phyloP scores from a whole-genome alignment of 371 early-diverging fungal species.

The Mucor piriformis region DNA sequence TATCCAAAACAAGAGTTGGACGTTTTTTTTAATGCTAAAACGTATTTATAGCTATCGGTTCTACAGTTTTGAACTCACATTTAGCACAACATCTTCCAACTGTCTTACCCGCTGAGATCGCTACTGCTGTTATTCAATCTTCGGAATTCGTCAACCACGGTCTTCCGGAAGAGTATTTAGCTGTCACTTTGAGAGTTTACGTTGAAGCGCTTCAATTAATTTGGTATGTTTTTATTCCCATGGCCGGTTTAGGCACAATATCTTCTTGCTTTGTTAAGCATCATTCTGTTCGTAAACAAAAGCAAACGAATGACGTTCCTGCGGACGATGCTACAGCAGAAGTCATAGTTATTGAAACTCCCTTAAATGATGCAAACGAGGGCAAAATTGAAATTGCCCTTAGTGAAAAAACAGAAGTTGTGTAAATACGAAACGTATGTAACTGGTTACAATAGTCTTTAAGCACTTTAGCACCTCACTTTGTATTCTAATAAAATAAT shows the following conservation, averaged over 20 bases:
- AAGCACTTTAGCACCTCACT: no score
- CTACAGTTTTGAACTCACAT: constrained; percentile 42
- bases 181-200: constrained; percentile 26
- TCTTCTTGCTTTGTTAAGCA: constrained; percentile 26
- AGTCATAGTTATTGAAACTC: no score
- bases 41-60: constrained; percentile 33
- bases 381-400: background rate
- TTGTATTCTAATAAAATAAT: no score
- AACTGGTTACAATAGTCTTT: no score
- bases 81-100: constrained; percentile 29
- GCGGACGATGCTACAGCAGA: no score
- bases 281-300: constrained; percentile 15
- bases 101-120: constrained; percentile 32
- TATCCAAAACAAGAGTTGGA: no score
- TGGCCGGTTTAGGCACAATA: constrained; percentile 34
- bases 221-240: constrained; percentile 44
- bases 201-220: constrained; percentile 32
- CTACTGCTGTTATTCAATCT: constrained; percentile 25
- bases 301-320: background rate
- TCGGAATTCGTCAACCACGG: constrained; percentile 43
- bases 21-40: background rate
- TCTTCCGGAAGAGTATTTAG: constrained; percentile 36
- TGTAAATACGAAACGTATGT: no score
- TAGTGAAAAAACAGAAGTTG: no score
- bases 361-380: no score